Base-by-base conservation (phyloP, 2,329 filamentous ascomycete species). In the Aspergillus piperis region DNA sequence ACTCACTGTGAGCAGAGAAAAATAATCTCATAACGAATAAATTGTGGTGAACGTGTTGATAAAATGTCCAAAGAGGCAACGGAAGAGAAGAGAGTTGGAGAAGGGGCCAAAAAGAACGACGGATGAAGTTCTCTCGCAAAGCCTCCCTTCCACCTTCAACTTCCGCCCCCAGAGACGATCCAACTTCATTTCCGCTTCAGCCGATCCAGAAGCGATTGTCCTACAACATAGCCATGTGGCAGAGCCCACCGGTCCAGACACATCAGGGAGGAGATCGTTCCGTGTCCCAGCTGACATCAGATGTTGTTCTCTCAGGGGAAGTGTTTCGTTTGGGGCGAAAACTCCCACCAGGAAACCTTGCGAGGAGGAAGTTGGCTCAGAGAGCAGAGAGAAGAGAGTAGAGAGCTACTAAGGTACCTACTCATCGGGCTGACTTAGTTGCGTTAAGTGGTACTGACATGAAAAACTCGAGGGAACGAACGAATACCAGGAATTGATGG, bases 111-210 rank as follows among this genome's bases (percentile, higher is more conserved):
- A 17, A 39, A 11, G 11, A 27, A 32, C 23, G 23, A 17, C 39
- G 42, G 52, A 44, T 30, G 39, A 42, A 3, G 39, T 39, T 17
- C 17, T n/a, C 17, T n/a, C 21, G 52, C 38, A 8, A 36, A 30
- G 23, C 21, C 25, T 42, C 21, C 38, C 36, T 30, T 10, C 8
- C 13, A 42, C 38, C 5, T 19, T 55, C 25, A 55, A 21, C 39
- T 55, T 55, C 25, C 53, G 53, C 53, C 53, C 53, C 53, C 53
- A 55, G 53, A 47, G 39, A 17, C 53, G 39, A 32, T 55, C 53
- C 25, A 21, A 47, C 30, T 17, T 44, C 41, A 55, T 47, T 55
- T 47, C 41, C 27, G 39, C 15, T 30, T 41, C 53, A 55, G 41
- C 53, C 42, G 41, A 42, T 25, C 27, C 4, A 21, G n/a, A 23